Conservation (phyloP, 139 green algal species). For the Spirogloea muscicola region DNA sequence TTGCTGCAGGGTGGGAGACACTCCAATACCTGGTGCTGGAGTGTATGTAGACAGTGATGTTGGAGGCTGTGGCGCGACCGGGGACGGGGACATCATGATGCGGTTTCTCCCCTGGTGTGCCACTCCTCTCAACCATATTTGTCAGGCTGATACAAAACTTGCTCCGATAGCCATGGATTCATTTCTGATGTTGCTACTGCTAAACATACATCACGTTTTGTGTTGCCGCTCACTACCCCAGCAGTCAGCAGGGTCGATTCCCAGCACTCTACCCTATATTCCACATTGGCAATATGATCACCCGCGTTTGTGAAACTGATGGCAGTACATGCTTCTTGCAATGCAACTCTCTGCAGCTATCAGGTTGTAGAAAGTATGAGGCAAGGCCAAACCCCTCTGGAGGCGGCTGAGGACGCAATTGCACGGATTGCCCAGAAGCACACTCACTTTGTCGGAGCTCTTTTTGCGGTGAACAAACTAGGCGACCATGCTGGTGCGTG, state of each 20-base stretch:
- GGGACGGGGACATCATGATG: conserved; percentile 72
- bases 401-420: conserved; percentile 57
- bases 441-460: conserved; percentile 26
- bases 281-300: background rate
- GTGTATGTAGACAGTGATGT: conserved; percentile 66
- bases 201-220: background rate
- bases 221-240: background rate
- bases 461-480: conserved; percentile 23
- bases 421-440: conserved; percentile 22
- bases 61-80: conserved; percentile 69
- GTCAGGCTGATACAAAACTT: too few species aligned
- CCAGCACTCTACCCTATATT: background rate
- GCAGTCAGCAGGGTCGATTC: background rate
- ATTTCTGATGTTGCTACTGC: background rate
- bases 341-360: conserved; percentile 21
- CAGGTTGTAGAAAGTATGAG: conserved; percentile 69
- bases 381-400: conserved; percentile 46
- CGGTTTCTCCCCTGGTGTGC: conserved; percentile 72
- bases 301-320: background rate
- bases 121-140: background rate
- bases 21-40: conserved; percentile 58
- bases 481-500: conserved; percentile 40
- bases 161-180: background rate
- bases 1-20: conserved; percentile 66
- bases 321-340: background rate